phyloP scores from a whole-genome alignment of 106 monocot genomes.

The Ottelia alismoides region DNA sequence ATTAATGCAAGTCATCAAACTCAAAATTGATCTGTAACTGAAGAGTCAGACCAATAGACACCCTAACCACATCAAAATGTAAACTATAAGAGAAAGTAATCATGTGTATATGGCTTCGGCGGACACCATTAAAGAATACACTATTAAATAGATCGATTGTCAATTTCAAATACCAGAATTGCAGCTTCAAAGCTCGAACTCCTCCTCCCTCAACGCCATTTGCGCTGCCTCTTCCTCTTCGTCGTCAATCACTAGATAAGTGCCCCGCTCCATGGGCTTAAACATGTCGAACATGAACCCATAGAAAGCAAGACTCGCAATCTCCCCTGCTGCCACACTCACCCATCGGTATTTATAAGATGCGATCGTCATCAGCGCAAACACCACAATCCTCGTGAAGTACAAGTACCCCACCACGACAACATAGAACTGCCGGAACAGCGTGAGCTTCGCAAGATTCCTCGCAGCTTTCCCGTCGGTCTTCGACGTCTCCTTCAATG shows the following conservation, averaged over 20 bases:
- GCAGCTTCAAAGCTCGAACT: conserved; percentile 74
- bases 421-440: conserved; percentile 85
- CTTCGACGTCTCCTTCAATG: conserved; percentile 78
- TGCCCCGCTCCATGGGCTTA: conserved; percentile 55
- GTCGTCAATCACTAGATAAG: conserved; percentile 56
- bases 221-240: conserved; percentile 71
- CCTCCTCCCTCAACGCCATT: conserved; percentile 44
- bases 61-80: no score
- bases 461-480: conserved; percentile 91
- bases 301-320: conserved; percentile 51
- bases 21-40: no score
- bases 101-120: no score
- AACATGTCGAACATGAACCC: conserved; percentile 75
- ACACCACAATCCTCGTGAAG: conserved; percentile 94
- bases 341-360: conserved; percentile 66
- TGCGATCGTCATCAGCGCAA: conserved; percentile 61
- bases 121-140: no score
- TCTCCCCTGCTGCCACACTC: conserved; percentile 51
- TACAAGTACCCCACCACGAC: conserved; percentile 86
- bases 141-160: no score
- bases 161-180: no score
- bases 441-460: conserved; percentile 71
- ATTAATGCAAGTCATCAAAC: no score
- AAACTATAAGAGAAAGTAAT: no score
- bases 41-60: no score